A percentile compares a stretch with the other conserved stretches of the same genome.
Conservation (phyloP, 2,329 filamentous ascomycete genomes). For the Sporothrix phasma region DNA sequence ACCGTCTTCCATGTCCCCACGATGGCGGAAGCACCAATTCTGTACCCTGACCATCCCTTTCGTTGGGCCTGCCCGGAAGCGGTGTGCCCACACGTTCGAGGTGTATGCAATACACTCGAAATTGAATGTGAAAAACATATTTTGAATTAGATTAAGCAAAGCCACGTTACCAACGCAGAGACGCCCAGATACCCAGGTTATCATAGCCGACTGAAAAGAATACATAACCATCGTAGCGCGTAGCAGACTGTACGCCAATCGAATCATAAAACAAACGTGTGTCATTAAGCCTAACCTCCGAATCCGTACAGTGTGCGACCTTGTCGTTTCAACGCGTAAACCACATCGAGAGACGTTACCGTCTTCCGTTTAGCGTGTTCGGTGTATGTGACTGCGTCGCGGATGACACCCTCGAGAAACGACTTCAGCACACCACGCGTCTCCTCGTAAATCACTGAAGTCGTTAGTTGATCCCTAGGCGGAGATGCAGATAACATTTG, state of each 20-base stretch:
- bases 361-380: constrained; percentile 77
- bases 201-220: constrained; percentile 20
- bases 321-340: constrained; percentile 60
- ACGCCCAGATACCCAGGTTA: too few relatives aligned
- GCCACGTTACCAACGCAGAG: too few relatives aligned
- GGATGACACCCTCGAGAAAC: constrained; percentile 68
- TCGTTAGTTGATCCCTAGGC: not conserved
- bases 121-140: too few relatives aligned
- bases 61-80: too few relatives aligned
- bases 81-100: too few relatives aligned
- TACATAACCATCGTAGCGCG: constrained; percentile 24
- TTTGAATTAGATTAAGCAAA: too few relatives aligned
- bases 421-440: constrained; percentile 69
- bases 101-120: too few relatives aligned
- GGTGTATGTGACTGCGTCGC: constrained; percentile 68
- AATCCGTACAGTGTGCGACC: constrained; percentile 78
- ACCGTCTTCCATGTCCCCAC: too few relatives aligned
- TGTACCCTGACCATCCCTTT: too few relatives aligned
- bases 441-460: constrained; percentile 67
- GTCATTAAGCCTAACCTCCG: constrained; percentile 56
- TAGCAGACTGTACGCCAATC: constrained; percentile 17
- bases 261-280: constrained; percentile 20
- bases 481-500: not conserved
- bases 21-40: too few relatives aligned
- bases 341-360: constrained; percentile 59